Evolutionary conservation across 2,329 filamentous ascomycete genomes (phyloP), one percentile per base, ranked within the genome.

Genomic region (Nemania diffusa): DNA sequence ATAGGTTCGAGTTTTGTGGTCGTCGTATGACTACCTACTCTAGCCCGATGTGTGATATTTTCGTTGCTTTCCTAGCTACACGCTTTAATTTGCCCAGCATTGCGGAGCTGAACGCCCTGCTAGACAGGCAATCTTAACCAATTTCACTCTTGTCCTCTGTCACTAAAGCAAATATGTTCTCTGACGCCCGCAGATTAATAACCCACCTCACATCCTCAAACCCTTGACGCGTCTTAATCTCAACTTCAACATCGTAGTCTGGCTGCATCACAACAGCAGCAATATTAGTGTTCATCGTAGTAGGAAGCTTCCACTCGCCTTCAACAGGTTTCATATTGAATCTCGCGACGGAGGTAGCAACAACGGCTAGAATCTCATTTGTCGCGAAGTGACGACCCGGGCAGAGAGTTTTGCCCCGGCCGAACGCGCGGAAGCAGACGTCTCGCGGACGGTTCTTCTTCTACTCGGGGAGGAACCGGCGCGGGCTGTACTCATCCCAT

Each of bases 201-300:
- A 8, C 60, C 71, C 69, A 73, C 20, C 61, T 64, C 13, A 67
- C 58, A 22, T 69, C 65, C 27, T 73, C 67, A 11, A 71, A 70
- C 8, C 73, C 65, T 22, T 52, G 44, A 7, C 70, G 67, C 5
- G 64, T 34, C 57, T 57, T 69, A 17, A 74, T 69, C 57, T 74
- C 72, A 24, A 74, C 71, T 27, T 73, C 51, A 17, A 74, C 57
- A 53, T 73, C 73, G 29, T 70, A 22, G 59, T 75, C 72, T 11
- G 74, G 76, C 51, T 74, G 72, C 75, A 76, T 75, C 17, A 78
- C 51, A 1, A 74, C 73, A 0, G 75, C 69, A 6, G 75, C 73
- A 26, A 77, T 70, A 53, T 76, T 76, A 1, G 75, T 77, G 40
- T 76, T 75, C 8, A 40, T 55, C 0, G 72, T 72, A 20, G 73